phyloP scores from a whole-genome alignment of 2,329 filamentous ascomycete genomes.

The Botrytis porri region DNA sequence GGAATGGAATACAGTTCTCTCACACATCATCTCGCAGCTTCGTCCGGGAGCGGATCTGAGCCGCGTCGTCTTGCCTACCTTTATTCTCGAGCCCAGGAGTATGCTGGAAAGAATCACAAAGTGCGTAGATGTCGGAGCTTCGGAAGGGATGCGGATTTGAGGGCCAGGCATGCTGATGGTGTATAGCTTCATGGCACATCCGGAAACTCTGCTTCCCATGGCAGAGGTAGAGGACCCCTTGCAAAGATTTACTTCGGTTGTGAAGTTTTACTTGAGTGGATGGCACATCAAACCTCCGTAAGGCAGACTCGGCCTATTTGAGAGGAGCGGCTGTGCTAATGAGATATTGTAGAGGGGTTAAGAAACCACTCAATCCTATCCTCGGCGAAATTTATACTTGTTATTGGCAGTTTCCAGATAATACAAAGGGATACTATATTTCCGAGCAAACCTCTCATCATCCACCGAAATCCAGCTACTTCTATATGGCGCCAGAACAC shows the following conservation, averaged over 20 bases:
- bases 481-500: conserved; percentile 94
- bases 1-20: conserved; percentile 64
- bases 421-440: conserved; percentile 89
- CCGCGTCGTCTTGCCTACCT: conserved; percentile 90
- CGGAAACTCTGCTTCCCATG: conserved; percentile 89
- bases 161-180: conserved; percentile 25
- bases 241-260: conserved; percentile 86
- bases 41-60: conserved; percentile 93
- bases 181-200: conserved; percentile 95
- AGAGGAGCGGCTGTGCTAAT: background rate
- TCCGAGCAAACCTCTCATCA: conserved; percentile 98
- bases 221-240: conserved; percentile 83
- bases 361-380: conserved; percentile 96
- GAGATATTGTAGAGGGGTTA: conserved; percentile 68
- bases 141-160: background rate
- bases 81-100: conserved; percentile 94
- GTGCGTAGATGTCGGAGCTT: conserved; percentile 50
- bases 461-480: conserved; percentile 97
- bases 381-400: conserved; percentile 92
- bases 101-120: conserved; percentile 99
- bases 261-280: conserved; percentile 96
- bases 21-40: conserved; percentile 95
- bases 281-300: conserved; percentile 99
- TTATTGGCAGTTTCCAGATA: conserved; percentile 88
- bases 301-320: conserved; percentile 36